A percentile compares a stretch with the other conserved stretches of the same genome.
phyloP scores from a whole-genome alignment of 2,329 filamentous ascomycete species.

The Zasmidium cellare region DNA sequence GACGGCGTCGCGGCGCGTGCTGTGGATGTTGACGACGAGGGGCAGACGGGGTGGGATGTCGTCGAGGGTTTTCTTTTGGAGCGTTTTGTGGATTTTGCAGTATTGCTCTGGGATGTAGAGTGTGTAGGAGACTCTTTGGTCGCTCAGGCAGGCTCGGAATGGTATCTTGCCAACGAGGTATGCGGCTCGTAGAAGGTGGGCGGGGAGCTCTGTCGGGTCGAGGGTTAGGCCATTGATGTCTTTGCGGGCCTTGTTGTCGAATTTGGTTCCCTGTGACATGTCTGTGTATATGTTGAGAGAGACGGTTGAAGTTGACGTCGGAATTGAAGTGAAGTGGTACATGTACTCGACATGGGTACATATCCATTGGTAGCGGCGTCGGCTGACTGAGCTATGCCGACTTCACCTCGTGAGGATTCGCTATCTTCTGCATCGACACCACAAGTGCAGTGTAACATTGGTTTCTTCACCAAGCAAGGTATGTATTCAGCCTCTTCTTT shows the following conservation, averaged over 20 bases:
- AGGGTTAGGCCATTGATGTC: neutral
- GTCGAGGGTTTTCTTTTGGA: neutral
- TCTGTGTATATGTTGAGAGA: too few relatives aligned
- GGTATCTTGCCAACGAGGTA: slow-evolving; percentile 17
- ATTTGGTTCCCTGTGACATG: neutral
- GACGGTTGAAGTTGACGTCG: too few relatives aligned
- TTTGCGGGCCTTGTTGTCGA: neutral
- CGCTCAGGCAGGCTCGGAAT: slow-evolving; percentile 7
- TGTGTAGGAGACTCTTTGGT: slow-evolving; percentile 13
- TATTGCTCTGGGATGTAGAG: slow-evolving; percentile 16
- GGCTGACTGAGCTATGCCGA: too few relatives aligned
- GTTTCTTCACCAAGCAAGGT: too few relatives aligned
- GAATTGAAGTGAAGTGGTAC: too few relatives aligned
- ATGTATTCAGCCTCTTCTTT: too few relatives aligned
- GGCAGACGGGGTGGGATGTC: slow-evolving; percentile 3
- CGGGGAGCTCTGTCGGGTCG: slow-evolving; percentile 9
- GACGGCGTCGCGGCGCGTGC: slow-evolving; percentile 12
- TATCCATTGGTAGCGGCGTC: too few relatives aligned
- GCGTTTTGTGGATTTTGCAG: slow-evolving; percentile 5
- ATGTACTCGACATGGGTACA: too few relatives aligned
- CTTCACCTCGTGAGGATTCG: too few relatives aligned
- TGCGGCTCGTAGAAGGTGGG: slow-evolving; percentile 13
- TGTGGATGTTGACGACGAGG: slow-evolving; percentile 14
- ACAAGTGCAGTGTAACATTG: neutral
- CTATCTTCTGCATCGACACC: slow-evolving; percentile 33